Evolutionary conservation across 176 grass and related monocot genomes (phyloP).

Genomic region (Sorghum bicolor): Sorghum_bicolor_NCBIv3 NC_012874.2:45490501-45491000

Average conservation of each 20-base stretch:
- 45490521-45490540: slow-evolving; percentile 30
- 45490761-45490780: slow-evolving; percentile 75
- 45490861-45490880: slow-evolving; percentile 47
- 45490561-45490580: slow-evolving; percentile 54
- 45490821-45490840: too few relatives aligned
- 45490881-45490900: slow-evolving; percentile 81
- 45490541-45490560: slow-evolving; percentile 35
- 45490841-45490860: too few relatives aligned
- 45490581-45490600: slow-evolving; percentile 46
- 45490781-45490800: too few relatives aligned
- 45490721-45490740: slow-evolving; percentile 23
- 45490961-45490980: too few relatives aligned
- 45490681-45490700: slow-evolving; percentile 54
- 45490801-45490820: too few relatives aligned
- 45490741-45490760: slow-evolving; percentile 57
- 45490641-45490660: slow-evolving; percentile 64
- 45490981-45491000: slow-evolving; percentile 61
- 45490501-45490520: slow-evolving; percentile 64
- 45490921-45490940: slow-evolving; percentile 73
- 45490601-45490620: slow-evolving; percentile 61
- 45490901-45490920: slow-evolving; percentile 79
- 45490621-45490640: slow-evolving; percentile 50
- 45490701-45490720: slow-evolving; percentile 40
- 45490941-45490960: slow-evolving; percentile 27
- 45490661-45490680: slow-evolving; percentile 65